Base-by-base conservation (phyloP, 176 grass and related monocot genomes). In the Zoysia pacifica region DNA sequence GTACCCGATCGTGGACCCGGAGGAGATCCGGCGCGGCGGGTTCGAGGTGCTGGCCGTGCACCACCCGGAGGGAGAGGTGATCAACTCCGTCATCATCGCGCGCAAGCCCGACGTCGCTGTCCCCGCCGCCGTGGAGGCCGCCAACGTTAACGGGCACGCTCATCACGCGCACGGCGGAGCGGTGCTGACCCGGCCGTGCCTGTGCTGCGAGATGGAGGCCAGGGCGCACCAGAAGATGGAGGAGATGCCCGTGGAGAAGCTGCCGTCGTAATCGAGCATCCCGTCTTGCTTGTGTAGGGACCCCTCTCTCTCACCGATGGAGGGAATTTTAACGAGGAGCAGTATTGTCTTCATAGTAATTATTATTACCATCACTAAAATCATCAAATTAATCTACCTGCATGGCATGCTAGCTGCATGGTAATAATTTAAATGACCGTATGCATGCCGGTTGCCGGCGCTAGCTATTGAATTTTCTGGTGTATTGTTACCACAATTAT, bases 81-180 rank as follows among this genome's bases (percentile, higher is more conserved):
- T 97, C 75, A 97, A 94, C 86, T 97, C 94, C 6, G 91, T 97
- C 75, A 86, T 97, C 80, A 80, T 97, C 59, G 94, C 94, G 10
- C 88, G 91, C 82, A 97, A 94, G 81, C 54, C 77, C 4, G 2
- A 41, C 2, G 16, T 44, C 37, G 70, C 1, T 10, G 13, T 39
- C 40, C 13, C 41, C n/a, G 44, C 6, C 1, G 12, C 11, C 5
- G 5, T 3, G 12, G 38, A 8, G 0, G 52, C 61, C 11, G 62
- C 67, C 19, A 5, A 18, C 12, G 14, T 6, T 0, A n/a, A 48
- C 38, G 49, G 48, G 3, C 74, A 43, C 48, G 42, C 56, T 0
- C 72, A 77, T 0, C 72, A 77, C 13, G 75, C 48, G 19, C 70
- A 56, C 6, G 3, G 44, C 2, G 79, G 86, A n/a, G 67, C 85